Evolutionary conservation across 1,139 yeast species (phyloP).

Genomic region (Pichia sp.): DNA sequence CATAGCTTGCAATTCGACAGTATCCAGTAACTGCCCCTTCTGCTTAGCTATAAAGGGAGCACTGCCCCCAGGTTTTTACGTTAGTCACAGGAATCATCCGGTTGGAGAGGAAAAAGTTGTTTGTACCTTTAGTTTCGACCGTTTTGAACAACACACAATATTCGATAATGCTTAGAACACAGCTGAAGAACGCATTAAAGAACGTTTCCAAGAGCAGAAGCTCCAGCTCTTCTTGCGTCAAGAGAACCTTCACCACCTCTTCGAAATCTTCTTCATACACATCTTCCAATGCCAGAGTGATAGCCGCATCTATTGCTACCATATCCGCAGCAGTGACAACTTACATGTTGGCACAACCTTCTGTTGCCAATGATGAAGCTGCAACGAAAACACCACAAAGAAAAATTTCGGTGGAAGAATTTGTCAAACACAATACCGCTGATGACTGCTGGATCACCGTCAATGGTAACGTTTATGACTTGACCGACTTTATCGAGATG

Average conservation of each 20-base stretch:
- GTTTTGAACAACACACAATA: too few relatives aligned
- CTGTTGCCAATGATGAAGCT: constrained; percentile 14
- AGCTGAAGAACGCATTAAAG: constrained; percentile 6
- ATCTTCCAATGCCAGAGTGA: background rate
- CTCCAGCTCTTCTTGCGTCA: constrained; percentile 2
- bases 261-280: background rate
- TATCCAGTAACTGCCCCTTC: too few relatives aligned
- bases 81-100: too few relatives aligned
- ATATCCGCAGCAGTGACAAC: constrained; percentile 7
- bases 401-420: constrained; percentile 36
- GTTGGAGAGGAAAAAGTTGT: too few relatives aligned
- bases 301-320: constrained; percentile 8
- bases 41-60: too few relatives aligned
- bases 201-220: constrained; percentile 8
- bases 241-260: constrained; percentile 3
- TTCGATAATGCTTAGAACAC: constrained; percentile 12
- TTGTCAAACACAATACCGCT: constrained; percentile 56
- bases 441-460: constrained; percentile 86
- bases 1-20: too few relatives aligned
- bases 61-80: too few relatives aligned
- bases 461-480: constrained; percentile 77
- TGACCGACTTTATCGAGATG: constrained; percentile 64
- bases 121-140: too few relatives aligned
- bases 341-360: constrained; percentile 7
- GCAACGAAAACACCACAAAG: constrained; percentile 3